Percentiles rank a stretch among this genome's conserved stretches.
phyloP scores from a whole-genome alignment of 2,329 filamentous ascomycete species.

The Diaporthe batatas region DNA sequence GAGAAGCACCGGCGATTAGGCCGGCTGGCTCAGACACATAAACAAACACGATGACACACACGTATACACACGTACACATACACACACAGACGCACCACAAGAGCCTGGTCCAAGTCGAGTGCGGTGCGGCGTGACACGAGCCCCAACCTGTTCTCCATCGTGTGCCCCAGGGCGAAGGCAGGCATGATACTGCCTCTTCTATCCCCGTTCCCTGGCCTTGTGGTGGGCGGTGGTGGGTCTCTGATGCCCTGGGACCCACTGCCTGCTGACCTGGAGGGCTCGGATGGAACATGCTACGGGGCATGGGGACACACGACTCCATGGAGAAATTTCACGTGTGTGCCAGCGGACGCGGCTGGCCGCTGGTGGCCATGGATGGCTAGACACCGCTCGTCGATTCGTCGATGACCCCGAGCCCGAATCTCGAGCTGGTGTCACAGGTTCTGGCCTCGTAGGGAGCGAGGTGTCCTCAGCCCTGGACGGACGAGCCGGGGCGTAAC shows the following conservation, averaged over 20 bases:
- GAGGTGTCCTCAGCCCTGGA: background rate
- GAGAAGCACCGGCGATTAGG: constrained; percentile 16
- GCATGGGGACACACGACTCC: background rate
- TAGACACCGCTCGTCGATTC: constrained; percentile 9
- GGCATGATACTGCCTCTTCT: background rate
- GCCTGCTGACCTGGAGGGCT: background rate
- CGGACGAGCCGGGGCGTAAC: background rate
- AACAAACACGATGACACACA: background rate
- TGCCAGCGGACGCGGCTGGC: constrained; percentile 16
- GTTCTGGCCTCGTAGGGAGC: constrained; percentile 11
- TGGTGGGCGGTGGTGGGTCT: constrained; percentile 21
- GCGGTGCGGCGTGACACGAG: constrained; percentile 19
- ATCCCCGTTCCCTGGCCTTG: background rate
- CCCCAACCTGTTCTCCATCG: background rate
- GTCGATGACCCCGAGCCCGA: too few relatives aligned
- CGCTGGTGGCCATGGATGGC: background rate
- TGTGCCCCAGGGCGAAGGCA: background rate
- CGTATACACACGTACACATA: background rate
- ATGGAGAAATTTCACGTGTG: constrained; percentile 31
- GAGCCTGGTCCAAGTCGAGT: background rate
- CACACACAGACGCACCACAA: background rate
- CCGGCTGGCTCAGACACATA: background rate
- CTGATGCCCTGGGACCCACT: background rate
- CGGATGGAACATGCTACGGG: constrained; percentile 7
- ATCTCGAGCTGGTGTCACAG: constrained; percentile 12